Evolutionary conservation across 2,329 filamentous ascomycete genomes (phyloP).

Genomic region (Talaromyces sp.): DNA sequence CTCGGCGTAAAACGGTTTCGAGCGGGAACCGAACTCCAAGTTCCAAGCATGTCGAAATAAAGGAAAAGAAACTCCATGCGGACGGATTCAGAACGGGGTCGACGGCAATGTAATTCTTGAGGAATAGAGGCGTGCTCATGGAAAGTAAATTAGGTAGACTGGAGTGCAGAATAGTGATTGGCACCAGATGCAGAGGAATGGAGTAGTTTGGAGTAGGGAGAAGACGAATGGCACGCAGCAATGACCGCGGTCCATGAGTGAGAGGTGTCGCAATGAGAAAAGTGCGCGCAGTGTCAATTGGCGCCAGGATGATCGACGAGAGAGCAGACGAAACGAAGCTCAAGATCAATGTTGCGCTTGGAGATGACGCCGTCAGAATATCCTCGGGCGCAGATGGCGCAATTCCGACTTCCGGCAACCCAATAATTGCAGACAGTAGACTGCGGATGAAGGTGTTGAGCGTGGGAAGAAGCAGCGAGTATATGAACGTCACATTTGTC

Average conservation of each 20-base stretch:
- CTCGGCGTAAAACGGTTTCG: conserved; percentile 84
- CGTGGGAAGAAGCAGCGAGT: conserved; percentile 77
- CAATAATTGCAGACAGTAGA: conserved; percentile 82
- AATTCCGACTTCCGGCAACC: conserved; percentile 72
- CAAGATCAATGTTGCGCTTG: conserved; percentile 73
- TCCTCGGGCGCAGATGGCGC: conserved; percentile 56
- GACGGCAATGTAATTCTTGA: conserved; percentile 78
- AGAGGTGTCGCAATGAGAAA: conserved; percentile 77
- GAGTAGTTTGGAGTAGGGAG: conserved; percentile 67
- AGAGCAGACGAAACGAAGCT: conserved; percentile 59
- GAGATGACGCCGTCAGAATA: conserved; percentile 74
- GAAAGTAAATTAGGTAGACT: conserved; percentile 77
- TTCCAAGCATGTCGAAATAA: conserved; percentile 72
- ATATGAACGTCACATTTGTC: conserved; percentile 87
- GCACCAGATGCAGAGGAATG: conserved; percentile 63
- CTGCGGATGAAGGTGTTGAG: conserved; percentile 90
- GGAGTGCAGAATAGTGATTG: conserved; percentile 83
- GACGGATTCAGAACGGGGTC: conserved; percentile 76
- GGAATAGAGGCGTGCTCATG: conserved; percentile 74
- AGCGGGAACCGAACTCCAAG: conserved; percentile 83
- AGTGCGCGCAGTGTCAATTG: conserved; percentile 85
- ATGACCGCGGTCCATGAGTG: conserved; percentile 67
- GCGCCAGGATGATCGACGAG: conserved; percentile 75
- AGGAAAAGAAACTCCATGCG: conserved; percentile 75
- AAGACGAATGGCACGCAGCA: conserved; percentile 69